Conservation (phyloP, 192 early-diverging fungal species). For the Coemansia sp. region DNA sequence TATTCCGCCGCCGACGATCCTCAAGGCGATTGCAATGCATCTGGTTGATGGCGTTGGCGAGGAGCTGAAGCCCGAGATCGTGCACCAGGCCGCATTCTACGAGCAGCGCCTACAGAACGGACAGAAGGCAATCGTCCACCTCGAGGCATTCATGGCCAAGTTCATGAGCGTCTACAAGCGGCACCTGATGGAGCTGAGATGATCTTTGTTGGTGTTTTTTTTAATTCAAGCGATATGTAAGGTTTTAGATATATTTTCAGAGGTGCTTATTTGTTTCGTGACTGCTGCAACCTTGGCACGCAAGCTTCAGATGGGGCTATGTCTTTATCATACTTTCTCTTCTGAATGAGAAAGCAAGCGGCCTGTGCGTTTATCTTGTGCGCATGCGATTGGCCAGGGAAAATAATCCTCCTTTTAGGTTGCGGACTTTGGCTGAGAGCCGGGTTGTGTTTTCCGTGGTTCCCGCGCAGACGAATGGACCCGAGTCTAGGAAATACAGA, state of each 20-base stretch:
- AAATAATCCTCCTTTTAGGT: constrained; percentile 4
- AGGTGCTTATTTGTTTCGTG: no score
- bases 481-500: no score
- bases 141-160: constrained; percentile 91
- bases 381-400: constrained; percentile 12
- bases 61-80: constrained; percentile 65
- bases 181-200: constrained; percentile 55
- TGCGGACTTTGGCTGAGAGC: not conserved
- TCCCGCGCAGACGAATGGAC: no score
- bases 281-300: no score
- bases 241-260: no score
- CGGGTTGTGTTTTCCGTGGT: no score
- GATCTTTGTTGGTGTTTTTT: constrained; percentile 1
- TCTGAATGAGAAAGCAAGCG: not conserved
- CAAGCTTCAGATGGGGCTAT: no score
- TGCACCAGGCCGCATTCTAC: constrained; percentile 79
- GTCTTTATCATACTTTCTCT: no score
- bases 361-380: not conserved
- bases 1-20: constrained; percentile 77
- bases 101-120: constrained; percentile 87
- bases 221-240: no score
- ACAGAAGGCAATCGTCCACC: constrained; percentile 89
- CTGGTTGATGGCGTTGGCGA: constrained; percentile 69
- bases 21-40: constrained; percentile 78
- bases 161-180: constrained; percentile 91